Percentiles rank a stretch among this genome's conserved stretches.
These are phyloP conservation scores for Quercus tomentella DNA, from an alignment of 331 rosid species.

Conservation along the genomic window DNA sequence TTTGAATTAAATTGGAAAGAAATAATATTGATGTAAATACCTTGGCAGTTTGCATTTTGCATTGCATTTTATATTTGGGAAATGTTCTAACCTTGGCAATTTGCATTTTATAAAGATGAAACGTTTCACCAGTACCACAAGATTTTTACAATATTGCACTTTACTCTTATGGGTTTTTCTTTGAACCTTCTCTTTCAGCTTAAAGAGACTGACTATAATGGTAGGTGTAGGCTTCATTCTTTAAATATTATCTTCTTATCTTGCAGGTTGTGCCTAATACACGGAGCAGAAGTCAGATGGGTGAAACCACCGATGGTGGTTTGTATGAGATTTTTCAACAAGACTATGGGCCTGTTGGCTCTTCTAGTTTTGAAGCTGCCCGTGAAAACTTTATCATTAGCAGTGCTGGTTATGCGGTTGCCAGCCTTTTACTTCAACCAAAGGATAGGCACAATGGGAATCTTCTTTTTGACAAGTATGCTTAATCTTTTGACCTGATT, in stretches of 20 bases:
- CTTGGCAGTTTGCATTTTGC: no score
- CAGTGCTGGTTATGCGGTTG: conserved; percentile 97
- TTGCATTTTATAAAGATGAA: neutral
- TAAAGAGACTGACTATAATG: neutral
- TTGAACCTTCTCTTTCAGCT: neutral
- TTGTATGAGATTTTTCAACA: conserved; percentile 91
- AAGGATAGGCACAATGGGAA: conserved; percentile 99
- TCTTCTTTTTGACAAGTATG: conserved; percentile 85
- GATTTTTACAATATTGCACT: neutral
- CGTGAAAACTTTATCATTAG: conserved; percentile 70
- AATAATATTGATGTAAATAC: no score
- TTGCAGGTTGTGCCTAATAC: conserved; percentile 91
- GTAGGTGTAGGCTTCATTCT: neutral
- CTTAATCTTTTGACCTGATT: conserved; percentile 11
- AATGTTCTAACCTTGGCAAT: neutral
- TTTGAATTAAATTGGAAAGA: neutral
- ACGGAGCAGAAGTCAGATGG: conserved; percentile 99
- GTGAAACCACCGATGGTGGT: conserved; percentile 98
- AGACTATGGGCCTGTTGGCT: conserved; percentile 87
- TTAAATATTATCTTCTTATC: conserved; percentile 5
- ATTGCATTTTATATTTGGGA: no score
- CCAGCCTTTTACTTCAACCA: conserved; percentile 97
- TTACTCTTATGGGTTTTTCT: neutral
- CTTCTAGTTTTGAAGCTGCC: conserved; percentile 65
- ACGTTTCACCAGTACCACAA: neutral